phyloP scores from a whole-genome alignment of 371 early-diverging fungal genomes.

The Synchytrium microbalum region DNA sequence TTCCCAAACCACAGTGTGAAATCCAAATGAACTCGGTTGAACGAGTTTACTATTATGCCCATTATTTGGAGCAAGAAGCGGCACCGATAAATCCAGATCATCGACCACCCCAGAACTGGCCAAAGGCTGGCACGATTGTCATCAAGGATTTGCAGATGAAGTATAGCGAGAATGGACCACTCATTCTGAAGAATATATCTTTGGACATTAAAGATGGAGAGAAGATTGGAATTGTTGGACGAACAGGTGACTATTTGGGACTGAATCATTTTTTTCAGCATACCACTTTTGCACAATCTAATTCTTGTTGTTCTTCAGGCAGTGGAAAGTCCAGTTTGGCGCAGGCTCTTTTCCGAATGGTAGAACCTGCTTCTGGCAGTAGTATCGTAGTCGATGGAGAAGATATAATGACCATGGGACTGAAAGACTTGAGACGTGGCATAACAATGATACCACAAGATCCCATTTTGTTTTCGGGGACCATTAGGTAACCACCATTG shows the following conservation, averaged over 20 bases:
- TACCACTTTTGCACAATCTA: too few species aligned
- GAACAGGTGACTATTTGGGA: too few species aligned
- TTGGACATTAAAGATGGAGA: slow-evolving; percentile 30
- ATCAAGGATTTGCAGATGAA: slow-evolving; percentile 56
- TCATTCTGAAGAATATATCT: slow-evolving; percentile 35
- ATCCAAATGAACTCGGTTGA: slow-evolving; percentile 63
- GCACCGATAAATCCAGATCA: slow-evolving; percentile 42
- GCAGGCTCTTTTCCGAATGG: slow-evolving; percentile 78
- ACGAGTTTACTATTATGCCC: slow-evolving; percentile 71
- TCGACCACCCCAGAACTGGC: slow-evolving; percentile 33
- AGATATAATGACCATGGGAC: slow-evolving; percentile 50
- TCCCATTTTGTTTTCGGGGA: slow-evolving; percentile 15
- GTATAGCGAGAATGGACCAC: slow-evolving; percentile 61
- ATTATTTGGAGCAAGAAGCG: slow-evolving; percentile 69
- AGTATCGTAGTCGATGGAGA: slow-evolving; percentile 58
- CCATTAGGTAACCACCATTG: slow-evolving; percentile 11
- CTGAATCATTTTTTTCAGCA: too few species aligned
- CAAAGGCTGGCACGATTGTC: slow-evolving; percentile 53
- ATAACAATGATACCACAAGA: slow-evolving; percentile 40
- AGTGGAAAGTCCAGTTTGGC: slow-evolving; percentile 89
- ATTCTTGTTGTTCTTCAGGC: too few species aligned
- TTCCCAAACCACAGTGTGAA: too few species aligned
- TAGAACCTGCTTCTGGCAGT: slow-evolving; percentile 70
- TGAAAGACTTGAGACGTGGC: slow-evolving; percentile 58
- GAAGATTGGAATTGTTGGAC: slow-evolving; percentile 51